Percentiles rank a stretch among this genome's conserved stretches.
These are phyloP conservation scores for Wallacemonas sp. DNA, from an alignment of 208 protist genomes.

Conservation along the genomic window DNA sequence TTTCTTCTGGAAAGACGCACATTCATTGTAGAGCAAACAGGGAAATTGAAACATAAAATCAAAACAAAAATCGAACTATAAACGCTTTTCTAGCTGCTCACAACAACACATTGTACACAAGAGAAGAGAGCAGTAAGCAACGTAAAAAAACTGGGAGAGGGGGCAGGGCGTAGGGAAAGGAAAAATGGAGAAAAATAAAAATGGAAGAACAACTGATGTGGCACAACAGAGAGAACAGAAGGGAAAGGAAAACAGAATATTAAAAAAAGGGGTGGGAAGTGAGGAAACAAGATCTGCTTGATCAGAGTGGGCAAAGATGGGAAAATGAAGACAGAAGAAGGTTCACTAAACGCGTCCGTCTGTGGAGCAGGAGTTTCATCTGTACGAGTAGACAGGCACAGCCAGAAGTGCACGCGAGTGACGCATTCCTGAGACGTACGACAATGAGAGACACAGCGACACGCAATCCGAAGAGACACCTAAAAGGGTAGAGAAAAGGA, in stretches of 20 bases:
- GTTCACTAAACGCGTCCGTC: too few species aligned
- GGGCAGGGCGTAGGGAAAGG: background rate
- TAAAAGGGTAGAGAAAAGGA: too few species aligned
- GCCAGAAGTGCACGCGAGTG: too few species aligned
- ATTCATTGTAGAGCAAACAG: too few species aligned
- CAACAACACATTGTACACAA: background rate
- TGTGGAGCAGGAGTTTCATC: too few species aligned
- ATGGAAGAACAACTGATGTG: background rate
- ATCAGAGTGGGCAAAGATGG: too few species aligned
- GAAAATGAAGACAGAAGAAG: too few species aligned
- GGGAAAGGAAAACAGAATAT: slow-evolving; percentile 3
- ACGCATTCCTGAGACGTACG: too few species aligned
- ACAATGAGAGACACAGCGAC: too few species aligned
- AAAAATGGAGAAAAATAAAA: slow-evolving; percentile 11
- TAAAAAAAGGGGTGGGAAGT: background rate
- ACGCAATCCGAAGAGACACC: too few species aligned
- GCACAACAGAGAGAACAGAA: background rate
- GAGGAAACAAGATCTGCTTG: slow-evolving; percentile 2
- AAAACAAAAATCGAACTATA: slow-evolving; percentile 18
- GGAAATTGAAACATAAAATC: too few species aligned
- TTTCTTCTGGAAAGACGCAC: background rate
- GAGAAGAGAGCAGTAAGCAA: slow-evolving; percentile 11
- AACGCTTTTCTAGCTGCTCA: slow-evolving; percentile 20
- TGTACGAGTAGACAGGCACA: too few species aligned
- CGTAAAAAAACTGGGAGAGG: background rate